phyloP scores from a whole-genome alignment of 306 rosid genomes.

The Malus fusca region DNA sequence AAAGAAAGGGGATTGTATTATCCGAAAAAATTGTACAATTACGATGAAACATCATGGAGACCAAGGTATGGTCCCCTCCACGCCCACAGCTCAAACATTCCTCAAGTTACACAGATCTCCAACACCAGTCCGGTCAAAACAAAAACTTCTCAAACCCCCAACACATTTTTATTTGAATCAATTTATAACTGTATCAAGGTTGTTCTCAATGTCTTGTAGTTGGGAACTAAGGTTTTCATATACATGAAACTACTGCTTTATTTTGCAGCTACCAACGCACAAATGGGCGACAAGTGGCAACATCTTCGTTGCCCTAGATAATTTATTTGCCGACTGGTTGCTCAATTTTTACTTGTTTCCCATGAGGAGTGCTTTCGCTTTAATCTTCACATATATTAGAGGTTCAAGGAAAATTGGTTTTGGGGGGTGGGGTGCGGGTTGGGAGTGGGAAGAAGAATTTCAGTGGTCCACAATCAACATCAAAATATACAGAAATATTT shows the following conservation, averaged over 20 bases:
- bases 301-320: slow-evolving; percentile 17
- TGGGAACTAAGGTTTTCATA: slow-evolving; percentile 21
- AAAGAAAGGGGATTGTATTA: slow-evolving; percentile 8
- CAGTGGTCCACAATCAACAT: slow-evolving; percentile 2
- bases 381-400: background rate
- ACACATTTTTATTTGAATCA: slow-evolving; percentile 4
- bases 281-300: slow-evolving; percentile 50
- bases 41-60: slow-evolving; percentile 29
- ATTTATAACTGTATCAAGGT: slow-evolving; percentile 1
- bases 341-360: background rate
- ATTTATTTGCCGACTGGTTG: background rate
- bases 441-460: background rate
- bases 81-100: slow-evolving; percentile 34
- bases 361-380: background rate
- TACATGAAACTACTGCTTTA: slow-evolving; percentile 4
- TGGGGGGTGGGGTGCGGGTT: no score
- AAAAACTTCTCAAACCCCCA: slow-evolving; percentile 22
- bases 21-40: background rate
- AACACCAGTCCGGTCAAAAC: slow-evolving; percentile 19
- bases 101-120: slow-evolving; percentile 20
- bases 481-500: no score
- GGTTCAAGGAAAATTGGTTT: background rate
- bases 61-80: slow-evolving; percentile 58
- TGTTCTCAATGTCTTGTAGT: slow-evolving; percentile 28
- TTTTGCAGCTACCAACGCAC: slow-evolving; percentile 19